A percentile compares a stretch with the other conserved stretches of the same genome.
These are phyloP conservation scores for Lagenidium giganteum DNA, from an alignment of 352 stramenopile genomes.

Conservation along the genomic window DNA sequence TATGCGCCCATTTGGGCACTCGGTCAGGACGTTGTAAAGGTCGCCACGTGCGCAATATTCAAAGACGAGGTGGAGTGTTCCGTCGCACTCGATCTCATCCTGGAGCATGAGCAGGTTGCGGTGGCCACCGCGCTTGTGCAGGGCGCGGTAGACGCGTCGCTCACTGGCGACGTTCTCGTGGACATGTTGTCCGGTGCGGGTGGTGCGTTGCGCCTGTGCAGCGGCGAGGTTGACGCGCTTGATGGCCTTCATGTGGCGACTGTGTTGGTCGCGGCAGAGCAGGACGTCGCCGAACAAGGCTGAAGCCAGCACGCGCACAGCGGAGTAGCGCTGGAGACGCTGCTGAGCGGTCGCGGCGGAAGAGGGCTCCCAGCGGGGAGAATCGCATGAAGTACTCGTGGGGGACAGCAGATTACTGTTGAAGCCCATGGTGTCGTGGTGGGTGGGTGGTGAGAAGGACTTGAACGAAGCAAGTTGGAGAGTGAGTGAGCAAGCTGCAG, in stretches of 20 bases:
- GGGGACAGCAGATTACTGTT: too few species aligned
- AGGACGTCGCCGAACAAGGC: slow-evolving; percentile 57
- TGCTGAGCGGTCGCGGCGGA: too few species aligned
- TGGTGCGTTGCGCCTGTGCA: slow-evolving; percentile 27
- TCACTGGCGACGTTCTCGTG: slow-evolving; percentile 47
- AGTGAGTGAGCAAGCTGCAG: too few species aligned
- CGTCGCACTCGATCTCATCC: slow-evolving; percentile 32
- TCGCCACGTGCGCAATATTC: slow-evolving; percentile 49
- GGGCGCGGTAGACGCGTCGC: slow-evolving; percentile 33
- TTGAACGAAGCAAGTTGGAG: too few species aligned
- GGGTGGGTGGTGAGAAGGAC: too few species aligned
- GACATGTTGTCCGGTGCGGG: slow-evolving; percentile 29
- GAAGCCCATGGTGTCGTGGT: too few species aligned
- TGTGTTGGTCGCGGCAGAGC: slow-evolving; percentile 34
- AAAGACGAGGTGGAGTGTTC: slow-evolving; percentile 44
- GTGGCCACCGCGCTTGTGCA: slow-evolving; percentile 20
- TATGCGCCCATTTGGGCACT: slow-evolving; percentile 25
- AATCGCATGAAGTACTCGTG: too few species aligned
- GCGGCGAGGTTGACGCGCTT: slow-evolving; percentile 40
- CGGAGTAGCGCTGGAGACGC: too few species aligned
- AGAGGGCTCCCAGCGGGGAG: too few species aligned
- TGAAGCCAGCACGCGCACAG: slow-evolving; percentile 32
- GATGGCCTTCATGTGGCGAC: slow-evolving; percentile 35
- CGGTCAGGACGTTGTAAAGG: slow-evolving; percentile 36
- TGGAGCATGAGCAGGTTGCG: slow-evolving; percentile 42